Evolutionary conservation across 1,284 basidiomycete genomes (phyloP), one percentile per base, ranked within the genome.

Genomic region (Microbotryum lychnidis-dioicae): DNA sequence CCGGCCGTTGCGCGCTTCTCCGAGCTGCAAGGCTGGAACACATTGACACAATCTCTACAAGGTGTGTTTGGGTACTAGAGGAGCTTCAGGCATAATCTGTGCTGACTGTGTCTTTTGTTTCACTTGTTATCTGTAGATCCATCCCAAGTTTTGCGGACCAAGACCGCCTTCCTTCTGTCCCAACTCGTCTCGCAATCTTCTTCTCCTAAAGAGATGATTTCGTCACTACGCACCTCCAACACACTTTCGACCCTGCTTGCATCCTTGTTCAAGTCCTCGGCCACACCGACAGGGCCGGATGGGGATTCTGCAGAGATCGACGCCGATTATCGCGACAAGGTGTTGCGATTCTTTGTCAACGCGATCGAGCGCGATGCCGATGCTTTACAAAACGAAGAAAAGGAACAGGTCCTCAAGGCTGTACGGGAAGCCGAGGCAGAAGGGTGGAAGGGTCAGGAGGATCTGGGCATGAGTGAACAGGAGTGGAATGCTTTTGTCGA

Each of bases 161-260:
- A 97, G 76, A 80, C 84, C 1, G 83, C 85, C 0, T 97, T 97
- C 77, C 80, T 97, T 21, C 79, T 97, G 57, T 85, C 84, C 68
- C 80, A 85, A 0, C 82, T 97, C 53, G 81, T 94, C 57, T 78
- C 84, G 4, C 88, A 89, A 16, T 71, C 73, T 44, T 14, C 54
- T 10, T 23, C 50, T 47, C 47, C 64, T 7, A 47, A 63, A 16
- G 37, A 56, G 56, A 60, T 62, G 55, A 12, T 63, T 7, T 37
- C 57, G 69, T 78, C 27, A 75, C 83, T 72, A 80, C 48, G 67
- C 23, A 20, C 59, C 25, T 48, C 58, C 21, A 29, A 27, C 81
- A 3, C 67, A 74, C 8, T 80, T 80, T 2, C 76, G 61, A 54
- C 58, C 61, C 65, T 75, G 18, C 56, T 70, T 23, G 54, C 61